phyloP scores from a whole-genome alignment of 148 eudicot genomes.

The Vaccinium vitisidaea region DNA sequence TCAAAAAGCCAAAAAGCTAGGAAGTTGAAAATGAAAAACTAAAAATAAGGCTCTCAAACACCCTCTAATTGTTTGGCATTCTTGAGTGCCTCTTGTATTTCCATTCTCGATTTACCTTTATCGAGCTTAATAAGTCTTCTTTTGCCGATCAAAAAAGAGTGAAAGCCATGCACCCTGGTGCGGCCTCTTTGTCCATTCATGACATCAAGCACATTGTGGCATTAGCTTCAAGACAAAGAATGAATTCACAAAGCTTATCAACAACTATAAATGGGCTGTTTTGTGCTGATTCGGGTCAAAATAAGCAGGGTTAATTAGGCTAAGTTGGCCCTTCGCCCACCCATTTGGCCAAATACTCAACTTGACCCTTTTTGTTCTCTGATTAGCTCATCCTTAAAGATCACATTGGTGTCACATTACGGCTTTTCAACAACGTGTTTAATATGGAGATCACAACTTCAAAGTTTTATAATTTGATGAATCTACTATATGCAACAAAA shows the following conservation, averaged over 20 bases:
- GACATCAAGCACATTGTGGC: neutral
- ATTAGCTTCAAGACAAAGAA: constrained; percentile 8
- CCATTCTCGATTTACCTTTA: no score
- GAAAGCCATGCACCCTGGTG: no score
- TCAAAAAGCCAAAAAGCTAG: no score
- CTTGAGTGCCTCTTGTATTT: no score
- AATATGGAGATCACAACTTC: neutral
- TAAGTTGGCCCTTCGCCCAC: neutral
- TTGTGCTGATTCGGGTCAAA: neutral
- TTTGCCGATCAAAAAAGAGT: no score
- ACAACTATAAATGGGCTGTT: neutral
- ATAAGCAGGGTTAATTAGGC: neutral
- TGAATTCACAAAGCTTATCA: neutral
- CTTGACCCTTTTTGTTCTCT: neutral
- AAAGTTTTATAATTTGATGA: no score
- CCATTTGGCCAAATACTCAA: neutral
- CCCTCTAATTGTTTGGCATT: no score
- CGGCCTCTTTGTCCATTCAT: neutral
- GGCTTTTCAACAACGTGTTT: neutral
- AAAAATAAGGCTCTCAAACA: no score
- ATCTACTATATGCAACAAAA: no score
- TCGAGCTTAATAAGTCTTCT: no score
- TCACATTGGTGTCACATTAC: neutral
- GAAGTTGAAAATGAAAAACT: no score
- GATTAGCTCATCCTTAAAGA: neutral